Evolutionary conservation across 441 rosid species (phyloP).

Genomic region (Bocquillonia castaneifolia): DNA sequence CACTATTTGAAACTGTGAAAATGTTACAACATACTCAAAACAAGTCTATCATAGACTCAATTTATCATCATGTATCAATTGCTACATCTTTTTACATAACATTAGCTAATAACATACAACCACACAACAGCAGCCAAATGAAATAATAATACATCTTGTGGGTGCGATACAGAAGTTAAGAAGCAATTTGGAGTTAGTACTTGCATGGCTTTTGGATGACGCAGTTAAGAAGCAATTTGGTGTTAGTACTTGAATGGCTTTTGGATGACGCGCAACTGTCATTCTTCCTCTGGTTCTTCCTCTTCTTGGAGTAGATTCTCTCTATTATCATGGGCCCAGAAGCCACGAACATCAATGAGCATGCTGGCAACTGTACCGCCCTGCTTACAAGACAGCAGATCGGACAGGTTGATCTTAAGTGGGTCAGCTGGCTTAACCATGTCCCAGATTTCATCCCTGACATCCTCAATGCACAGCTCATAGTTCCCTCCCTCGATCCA

Average conservation of each 20-base stretch:
- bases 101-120: constrained; percentile 4
- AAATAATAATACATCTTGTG: constrained; percentile 6
- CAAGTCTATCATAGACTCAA: background rate
- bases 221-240: constrained; percentile 5
- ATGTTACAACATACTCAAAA: background rate
- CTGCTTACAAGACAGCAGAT: constrained; percentile 84
- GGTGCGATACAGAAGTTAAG: background rate
- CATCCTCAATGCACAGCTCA: constrained; percentile 91
- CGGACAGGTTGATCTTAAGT: constrained; percentile 56
- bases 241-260: constrained; percentile 25
- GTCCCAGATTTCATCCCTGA: constrained; percentile 97
- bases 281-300: constrained; percentile 95
- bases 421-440: constrained; percentile 96
- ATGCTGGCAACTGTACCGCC: constrained; percentile 98
- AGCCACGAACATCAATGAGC: constrained; percentile 95
- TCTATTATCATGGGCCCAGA: constrained; percentile 98
- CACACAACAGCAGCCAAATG: constrained; percentile 2
- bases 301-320: constrained; percentile 99
- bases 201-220: constrained; percentile 4
- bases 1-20: background rate
- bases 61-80: constrained; percentile 8
- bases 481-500: constrained; percentile 99
- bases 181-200: constrained; percentile 26
- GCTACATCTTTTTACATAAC: constrained; percentile 1
- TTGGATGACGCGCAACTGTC: constrained; percentile 15